These are phyloP conservation scores for Arabidopsis lyrata DNA, from an alignment of 441 rosid genomes.

Conservation along the genomic window DNA sequence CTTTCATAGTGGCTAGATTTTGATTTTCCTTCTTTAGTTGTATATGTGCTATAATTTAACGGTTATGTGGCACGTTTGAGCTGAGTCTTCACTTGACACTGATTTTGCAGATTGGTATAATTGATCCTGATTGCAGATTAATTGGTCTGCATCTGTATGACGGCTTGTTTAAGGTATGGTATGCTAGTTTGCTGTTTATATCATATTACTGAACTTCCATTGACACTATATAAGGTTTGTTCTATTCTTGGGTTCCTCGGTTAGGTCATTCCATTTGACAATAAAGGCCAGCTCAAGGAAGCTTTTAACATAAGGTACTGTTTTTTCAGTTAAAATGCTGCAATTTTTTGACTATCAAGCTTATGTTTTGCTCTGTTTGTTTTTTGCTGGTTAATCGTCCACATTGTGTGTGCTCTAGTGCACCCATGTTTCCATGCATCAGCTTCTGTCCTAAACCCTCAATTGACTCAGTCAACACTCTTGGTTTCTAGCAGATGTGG, in stretches of 20 bases:
- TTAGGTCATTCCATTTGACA: constrained; percentile 98
- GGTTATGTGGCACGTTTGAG: constrained; percentile 13
- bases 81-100: constrained; percentile 9
- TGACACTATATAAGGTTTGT: constrained; percentile 4
- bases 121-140: constrained; percentile 95
- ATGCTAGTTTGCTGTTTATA: constrained; percentile 16
- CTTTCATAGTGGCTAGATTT: constrained; percentile 1
- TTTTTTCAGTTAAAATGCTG: constrained; percentile 21
- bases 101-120: constrained; percentile 75
- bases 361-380: neutral
- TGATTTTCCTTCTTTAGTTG: neutral
- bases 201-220: constrained; percentile 7
- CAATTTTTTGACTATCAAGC: constrained; percentile 1
- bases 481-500: constrained; percentile 11
- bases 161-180: constrained; percentile 90
- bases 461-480: neutral
- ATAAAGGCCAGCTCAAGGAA: constrained; percentile 94
- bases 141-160: constrained; percentile 97
- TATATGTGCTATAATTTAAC: neutral
- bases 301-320: constrained; percentile 93
- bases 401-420: constrained; percentile 5
- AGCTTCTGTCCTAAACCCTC: constrained; percentile 2
- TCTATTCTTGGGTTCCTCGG: constrained; percentile 24
- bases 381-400: constrained; percentile 9
- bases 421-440: constrained; percentile 22